Evolutionary conservation across 257 asterid genomes (phyloP).

Genomic region (Paraleonurus japonicus): DNA sequence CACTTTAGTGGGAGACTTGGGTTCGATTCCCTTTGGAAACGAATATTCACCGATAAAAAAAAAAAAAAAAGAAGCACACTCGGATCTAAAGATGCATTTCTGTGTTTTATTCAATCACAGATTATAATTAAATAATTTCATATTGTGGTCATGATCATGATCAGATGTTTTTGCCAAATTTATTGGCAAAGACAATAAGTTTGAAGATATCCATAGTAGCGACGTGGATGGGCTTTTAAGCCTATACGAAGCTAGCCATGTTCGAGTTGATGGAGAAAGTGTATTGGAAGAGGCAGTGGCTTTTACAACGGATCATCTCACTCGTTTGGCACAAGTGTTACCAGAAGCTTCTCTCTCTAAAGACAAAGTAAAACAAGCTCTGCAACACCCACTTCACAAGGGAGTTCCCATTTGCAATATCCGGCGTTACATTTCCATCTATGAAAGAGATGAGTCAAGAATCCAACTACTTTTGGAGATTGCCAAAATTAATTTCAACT

Average conservation of each 20-base stretch:
- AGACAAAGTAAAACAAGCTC: constrained; percentile 24
- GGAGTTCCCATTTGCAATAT: not conserved
- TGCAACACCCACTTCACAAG: constrained; percentile 13
- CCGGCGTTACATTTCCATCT: constrained; percentile 3
- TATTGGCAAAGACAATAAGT: not conserved
- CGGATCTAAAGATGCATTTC: no score
- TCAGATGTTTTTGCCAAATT: constrained; percentile 19
- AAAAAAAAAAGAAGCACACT: no score
- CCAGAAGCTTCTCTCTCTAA: not conserved
- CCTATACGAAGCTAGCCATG: constrained; percentile 42
- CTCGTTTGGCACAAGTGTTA: not conserved
- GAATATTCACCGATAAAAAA: no score
- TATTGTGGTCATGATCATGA: not conserved
- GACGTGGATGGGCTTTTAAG: constrained; percentile 28
- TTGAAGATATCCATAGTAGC: not conserved
- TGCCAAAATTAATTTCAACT: constrained; percentile 17
- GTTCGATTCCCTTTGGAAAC: no score
- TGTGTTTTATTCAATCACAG: no score
- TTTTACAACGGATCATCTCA: constrained; percentile 11
- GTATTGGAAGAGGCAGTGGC: constrained; percentile 29
- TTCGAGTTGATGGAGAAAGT: constrained; percentile 33
- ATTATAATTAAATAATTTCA: not conserved
- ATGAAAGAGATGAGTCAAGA: not conserved
- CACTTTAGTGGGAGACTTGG: no score
- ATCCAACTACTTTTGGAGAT: constrained; percentile 6